These are phyloP conservation scores for Geotrichum reessii DNA, from an alignment of 1,139 yeast species.

Conservation along the genomic window DNA sequence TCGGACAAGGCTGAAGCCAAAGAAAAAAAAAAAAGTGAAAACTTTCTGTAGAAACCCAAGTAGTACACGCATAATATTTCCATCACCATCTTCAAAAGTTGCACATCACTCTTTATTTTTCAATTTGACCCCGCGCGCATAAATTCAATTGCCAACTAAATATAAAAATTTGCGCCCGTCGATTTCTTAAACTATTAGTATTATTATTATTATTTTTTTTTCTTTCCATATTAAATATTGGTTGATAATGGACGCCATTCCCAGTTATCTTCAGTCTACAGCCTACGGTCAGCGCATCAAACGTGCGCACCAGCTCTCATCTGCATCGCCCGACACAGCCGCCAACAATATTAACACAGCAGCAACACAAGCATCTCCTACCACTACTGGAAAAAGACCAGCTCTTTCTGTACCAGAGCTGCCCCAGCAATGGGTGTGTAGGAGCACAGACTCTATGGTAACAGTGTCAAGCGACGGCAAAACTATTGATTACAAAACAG, in stretches of 20 bases:
- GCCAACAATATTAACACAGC: neutral
- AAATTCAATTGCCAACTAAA: neutral
- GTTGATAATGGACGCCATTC: constrained; percentile 18
- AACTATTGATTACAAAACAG: constrained; percentile 19
- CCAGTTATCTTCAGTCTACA: constrained; percentile 26
- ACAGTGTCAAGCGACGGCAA: constrained; percentile 18
- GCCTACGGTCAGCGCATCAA: constrained; percentile 28
- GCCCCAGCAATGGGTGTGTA: neutral
- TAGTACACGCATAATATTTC: neutral
- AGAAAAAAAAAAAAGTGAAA: too few species aligned
- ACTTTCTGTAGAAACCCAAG: neutral
- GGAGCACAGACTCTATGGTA: constrained; percentile 3
- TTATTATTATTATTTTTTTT: neutral
- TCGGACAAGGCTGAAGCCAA: neutral
- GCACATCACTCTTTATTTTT: neutral
- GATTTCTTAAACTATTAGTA: neutral
- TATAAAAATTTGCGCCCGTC: neutral
- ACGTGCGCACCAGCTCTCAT: neutral
- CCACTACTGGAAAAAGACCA: neutral
- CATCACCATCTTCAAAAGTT: neutral
- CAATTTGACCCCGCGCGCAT: neutral
- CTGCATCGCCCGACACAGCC: neutral
- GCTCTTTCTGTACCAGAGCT: neutral
- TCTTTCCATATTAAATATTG: too few species aligned
- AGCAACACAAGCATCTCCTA: neutral